A percentile compares a stretch with the other conserved stretches of the same genome.
These are phyloP conservation scores for Coprinopsis marcescibilis DNA, from an alignment of 768 basidiomycete genomes.

Conservation along the genomic window DNA sequence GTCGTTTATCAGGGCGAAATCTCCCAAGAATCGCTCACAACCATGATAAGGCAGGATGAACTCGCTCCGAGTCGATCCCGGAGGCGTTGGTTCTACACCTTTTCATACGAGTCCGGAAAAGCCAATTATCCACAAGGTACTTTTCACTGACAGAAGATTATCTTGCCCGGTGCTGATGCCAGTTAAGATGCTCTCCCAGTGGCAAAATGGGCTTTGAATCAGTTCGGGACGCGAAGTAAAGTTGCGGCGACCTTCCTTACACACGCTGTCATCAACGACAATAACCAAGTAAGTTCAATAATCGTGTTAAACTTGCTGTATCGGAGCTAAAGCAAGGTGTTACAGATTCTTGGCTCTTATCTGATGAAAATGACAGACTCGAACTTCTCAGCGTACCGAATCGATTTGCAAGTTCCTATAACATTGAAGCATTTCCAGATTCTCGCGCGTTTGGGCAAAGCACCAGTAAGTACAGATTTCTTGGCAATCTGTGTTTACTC, in stretches of 20 bases:
- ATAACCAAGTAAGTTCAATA: constrained; percentile 32
- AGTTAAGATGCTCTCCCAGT: constrained; percentile 56
- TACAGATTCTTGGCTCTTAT: not conserved
- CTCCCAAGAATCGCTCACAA: constrained; percentile 64
- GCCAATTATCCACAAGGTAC: constrained; percentile 55
- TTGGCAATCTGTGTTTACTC: not conserved
- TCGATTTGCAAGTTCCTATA: constrained; percentile 47
- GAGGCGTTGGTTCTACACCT: constrained; percentile 45
- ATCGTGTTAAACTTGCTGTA: not conserved
- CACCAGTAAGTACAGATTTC: constrained; percentile 39
- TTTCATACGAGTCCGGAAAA: constrained; percentile 43
- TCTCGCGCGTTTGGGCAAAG: constrained; percentile 60
- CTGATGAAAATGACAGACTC: constrained; percentile 1
- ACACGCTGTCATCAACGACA: constrained; percentile 69
- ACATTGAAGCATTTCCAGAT: constrained; percentile 74
- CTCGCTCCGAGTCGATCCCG: constrained; percentile 51
- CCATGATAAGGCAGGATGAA: constrained; percentile 75
- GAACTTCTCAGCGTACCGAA: not conserved
- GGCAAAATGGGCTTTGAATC: constrained; percentile 53
- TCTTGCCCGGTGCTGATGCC: too few relatives aligned
- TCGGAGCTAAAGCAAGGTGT: not conserved
- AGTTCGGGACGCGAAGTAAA: constrained; percentile 50
- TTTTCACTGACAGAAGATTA: not conserved
- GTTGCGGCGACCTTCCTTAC: constrained; percentile 65
- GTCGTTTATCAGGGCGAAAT: constrained; percentile 50